A percentile compares a stretch with the other conserved stretches of the same genome.
Conservation (phyloP, 164 flowering plant genomes). For the Pachysandra terminalis region DNA sequence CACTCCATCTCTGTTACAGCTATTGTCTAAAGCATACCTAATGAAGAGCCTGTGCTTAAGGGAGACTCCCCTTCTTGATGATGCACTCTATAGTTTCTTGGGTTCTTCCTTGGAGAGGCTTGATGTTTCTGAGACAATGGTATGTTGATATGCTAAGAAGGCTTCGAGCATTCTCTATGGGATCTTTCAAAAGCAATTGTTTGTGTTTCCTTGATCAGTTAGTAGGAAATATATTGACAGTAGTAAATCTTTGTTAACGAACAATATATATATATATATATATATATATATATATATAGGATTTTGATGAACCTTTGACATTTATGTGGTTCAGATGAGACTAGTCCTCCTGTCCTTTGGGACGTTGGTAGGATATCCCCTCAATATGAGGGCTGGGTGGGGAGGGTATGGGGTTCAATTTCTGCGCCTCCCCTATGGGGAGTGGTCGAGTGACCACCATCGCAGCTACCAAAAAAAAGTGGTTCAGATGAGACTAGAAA, state of each 20-base stretch:
- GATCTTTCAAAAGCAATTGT: neutral
- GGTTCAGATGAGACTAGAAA: neutral
- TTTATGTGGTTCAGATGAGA: neutral
- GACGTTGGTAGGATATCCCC: too few relatives aligned
- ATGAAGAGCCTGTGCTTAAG: constrained; percentile 62
- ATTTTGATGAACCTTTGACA: neutral
- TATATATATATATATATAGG: neutral
- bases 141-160: constrained; percentile 16
- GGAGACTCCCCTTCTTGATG: constrained; percentile 42
- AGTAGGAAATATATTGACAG: neutral
- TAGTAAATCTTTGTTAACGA: too few relatives aligned
- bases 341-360: too few relatives aligned
- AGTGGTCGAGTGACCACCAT: too few relatives aligned
- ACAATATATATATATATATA: too few relatives aligned
- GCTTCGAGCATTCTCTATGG: neutral
- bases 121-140: constrained; percentile 76
- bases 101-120: constrained; percentile 64
- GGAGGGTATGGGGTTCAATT: too few relatives aligned
- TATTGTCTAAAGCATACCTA: constrained; percentile 37
- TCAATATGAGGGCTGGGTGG: too few relatives aligned
- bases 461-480: too few relatives aligned
- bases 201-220: neutral
- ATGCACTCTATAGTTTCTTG: constrained; percentile 38
- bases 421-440: too few relatives aligned
- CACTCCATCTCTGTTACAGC: constrained; percentile 39